These are phyloP conservation scores for Scedosporium boydii DNA, from an alignment of 2,329 filamentous ascomycete species.

Conservation along the genomic window DNA sequence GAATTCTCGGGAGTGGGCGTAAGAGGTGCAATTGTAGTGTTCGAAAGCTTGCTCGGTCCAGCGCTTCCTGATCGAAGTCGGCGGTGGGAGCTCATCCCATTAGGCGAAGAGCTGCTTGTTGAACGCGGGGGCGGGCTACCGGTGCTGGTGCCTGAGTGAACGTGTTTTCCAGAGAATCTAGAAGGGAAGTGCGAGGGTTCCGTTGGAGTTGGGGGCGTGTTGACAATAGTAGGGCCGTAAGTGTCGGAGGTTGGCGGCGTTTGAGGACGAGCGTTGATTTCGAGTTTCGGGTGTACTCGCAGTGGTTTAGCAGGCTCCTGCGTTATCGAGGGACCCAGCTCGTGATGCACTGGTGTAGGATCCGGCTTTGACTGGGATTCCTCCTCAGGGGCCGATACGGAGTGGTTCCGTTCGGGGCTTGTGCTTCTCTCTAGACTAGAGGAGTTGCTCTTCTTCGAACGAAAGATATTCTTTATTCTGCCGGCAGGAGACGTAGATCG, in stretches of 20 bases:
- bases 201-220: conserved; percentile 56
- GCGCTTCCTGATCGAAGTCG: conserved; percentile 18
- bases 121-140: conserved; percentile 6
- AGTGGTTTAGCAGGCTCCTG: neutral
- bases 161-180: conserved; percentile 12
- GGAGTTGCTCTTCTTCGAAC: conserved; percentile 35
- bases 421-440: conserved; percentile 26
- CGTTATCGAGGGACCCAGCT: neutral
- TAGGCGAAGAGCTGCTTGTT: conserved; percentile 7
- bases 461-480: conserved; percentile 65
- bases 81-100: neutral
- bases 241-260: conserved; percentile 38
- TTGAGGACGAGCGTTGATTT: conserved; percentile 25
- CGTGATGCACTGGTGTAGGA: neutral
- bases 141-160: conserved; percentile 13
- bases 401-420: conserved; percentile 20
- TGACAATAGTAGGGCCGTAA: conserved; percentile 47
- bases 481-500: conserved; percentile 61
- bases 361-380: neutral
- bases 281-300: conserved; percentile 15
- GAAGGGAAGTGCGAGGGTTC: conserved; percentile 22
- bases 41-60: conserved; percentile 81
- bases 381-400: conserved; percentile 5
- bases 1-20: conserved; percentile 62
- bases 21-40: conserved; percentile 59